Base-by-base conservation (phyloP, 768 basidiomycete species). In the Cystofilobasidium capitatum region DNA sequence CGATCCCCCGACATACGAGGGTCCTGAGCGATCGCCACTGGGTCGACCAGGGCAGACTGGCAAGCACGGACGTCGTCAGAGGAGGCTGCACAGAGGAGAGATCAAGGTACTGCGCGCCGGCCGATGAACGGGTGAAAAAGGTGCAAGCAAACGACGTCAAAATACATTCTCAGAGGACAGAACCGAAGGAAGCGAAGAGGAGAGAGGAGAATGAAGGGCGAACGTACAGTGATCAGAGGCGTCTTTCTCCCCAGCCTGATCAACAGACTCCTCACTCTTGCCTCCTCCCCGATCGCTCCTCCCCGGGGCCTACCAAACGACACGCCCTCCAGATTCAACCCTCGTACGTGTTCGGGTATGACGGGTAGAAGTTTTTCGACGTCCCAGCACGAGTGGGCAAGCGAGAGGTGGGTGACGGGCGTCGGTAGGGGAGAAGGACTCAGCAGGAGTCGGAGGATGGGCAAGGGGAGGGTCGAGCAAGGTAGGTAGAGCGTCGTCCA, bases 321-420 rank as follows among this genome's bases (percentile, higher is more conserved):
- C n/a, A 49, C 47, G 4, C 47, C 47, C 47, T n/a, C 47, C 10
- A 49, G 47, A 22, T 22, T 24, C 3, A 49, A 26, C 47, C n/a
- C 47, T 10, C 47, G 47, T 13, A 49, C n/a, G n/a, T 49, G 47
- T 8, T 22, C 47, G 14, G 47, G 47, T 26, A 49, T 22, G 22
- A 49, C 47, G 22, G 47, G 13, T 4, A 49, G 47, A 9, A 49
- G 24, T 5, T 26, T 22, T 26, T 49, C 47, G 47, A 49, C n/a
- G n/a, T 22, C n/a, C 22, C 20, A 24, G 4, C n/a, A 10, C 22
- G 47, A n/a, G 22, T 49, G n/a, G 5, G 47, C 47, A 6, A 49
- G 47, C 47, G 47, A 49, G n/a, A 49, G 47, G 47, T 49, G 47
- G n/a, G 47, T 49, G n/a, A 49, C n/a, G 14, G 47, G 47, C 47